Base-by-base conservation (phyloP, 2,329 filamentous ascomycete genomes). In the Phialemoniopsis sp. region DNA sequence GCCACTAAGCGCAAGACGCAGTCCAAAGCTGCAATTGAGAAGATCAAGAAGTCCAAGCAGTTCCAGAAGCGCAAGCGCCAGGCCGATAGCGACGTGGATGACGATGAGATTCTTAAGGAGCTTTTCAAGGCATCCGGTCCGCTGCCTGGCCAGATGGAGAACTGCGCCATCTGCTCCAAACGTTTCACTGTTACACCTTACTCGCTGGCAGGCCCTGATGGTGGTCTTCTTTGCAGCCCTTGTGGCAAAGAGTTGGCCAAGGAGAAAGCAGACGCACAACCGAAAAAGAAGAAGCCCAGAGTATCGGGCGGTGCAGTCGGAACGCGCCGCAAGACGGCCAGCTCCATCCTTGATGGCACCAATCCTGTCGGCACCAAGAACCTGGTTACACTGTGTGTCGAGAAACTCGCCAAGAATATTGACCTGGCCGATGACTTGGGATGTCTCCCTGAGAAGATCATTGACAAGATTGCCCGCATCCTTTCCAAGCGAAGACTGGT, bases 161-260 rank as follows among this genome's bases (percentile, higher is more conserved):
- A 95, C 49, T 97, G 91, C 57, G 89, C 87, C 46, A 66, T 82
- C 4, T 97, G 91, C 59, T 73, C 76, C 32, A 95, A 93, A 59
- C 82, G 89, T 29, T 97, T 97, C 56, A 95, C 89, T 0, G 90
- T 97, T 33, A 96, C 91, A 0, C 77, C 88, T 1, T 96, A 96
- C 64, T 89, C 85, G 46, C 85, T 89, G 48, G 77, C 82, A 19
- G 89, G 87, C 1, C 85, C 87, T 1, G 73, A 85, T n/a, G 90
- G 90, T 4, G 89, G 89, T 13, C 69, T 97, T n/a, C 70, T 96
- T 2, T 97, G 91, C 57, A 73, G 74, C 4, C 80, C 86, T 16
- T 97, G 91, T 54, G 85, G 87, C 16, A 89, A 85, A 52, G 78
- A 87, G 45, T 62, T 86, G 37, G 76, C 77, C 31, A 83, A 87